Conservation (phyloP, 208 protist species). For the Wallacemonas sp. region DNA sequence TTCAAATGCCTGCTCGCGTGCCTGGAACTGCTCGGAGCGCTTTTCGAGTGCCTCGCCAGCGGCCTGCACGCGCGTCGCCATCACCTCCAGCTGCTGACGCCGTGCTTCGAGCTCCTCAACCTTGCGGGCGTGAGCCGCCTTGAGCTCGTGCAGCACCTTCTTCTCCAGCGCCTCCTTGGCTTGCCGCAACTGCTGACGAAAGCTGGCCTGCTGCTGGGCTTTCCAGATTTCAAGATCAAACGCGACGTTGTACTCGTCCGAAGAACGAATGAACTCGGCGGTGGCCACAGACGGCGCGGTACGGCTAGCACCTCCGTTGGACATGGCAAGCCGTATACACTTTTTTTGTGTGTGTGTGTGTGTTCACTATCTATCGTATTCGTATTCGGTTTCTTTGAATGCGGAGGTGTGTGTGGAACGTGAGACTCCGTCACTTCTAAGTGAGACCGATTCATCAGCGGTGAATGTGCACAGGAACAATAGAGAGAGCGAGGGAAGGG, state of each 20-base stretch:
- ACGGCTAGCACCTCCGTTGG: neutral
- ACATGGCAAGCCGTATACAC: too few species aligned
- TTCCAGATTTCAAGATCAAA: constrained; percentile 93
- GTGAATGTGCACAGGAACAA: neutral
- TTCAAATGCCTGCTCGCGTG: constrained; percentile 78
- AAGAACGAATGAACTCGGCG: constrained; percentile 48
- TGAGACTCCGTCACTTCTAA: too few species aligned
- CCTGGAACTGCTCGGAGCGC: constrained; percentile 66
- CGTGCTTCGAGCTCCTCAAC: constrained; percentile 57
- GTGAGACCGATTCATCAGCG: too few species aligned
- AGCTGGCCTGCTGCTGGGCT: constrained; percentile 81
- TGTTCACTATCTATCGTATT: neutral
- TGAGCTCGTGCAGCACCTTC: constrained; percentile 35
- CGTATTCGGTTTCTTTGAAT: neutral
- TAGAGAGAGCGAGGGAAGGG: neutral
- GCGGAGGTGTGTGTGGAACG: neutral
- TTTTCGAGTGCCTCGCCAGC: constrained; percentile 58
- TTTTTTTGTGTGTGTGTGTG: constrained; percentile 7
- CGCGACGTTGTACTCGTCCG: constrained; percentile 83
- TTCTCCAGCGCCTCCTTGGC: constrained; percentile 61
- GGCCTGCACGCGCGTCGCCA: constrained; percentile 59
- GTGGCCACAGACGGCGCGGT: constrained; percentile 16
- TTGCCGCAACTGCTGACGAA: constrained; percentile 63
- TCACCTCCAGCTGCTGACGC: constrained; percentile 56
- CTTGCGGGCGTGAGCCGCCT: constrained; percentile 32